Conservation (phyloP, 345 rosid species). For the Eucalyptus curtisii region DNA sequence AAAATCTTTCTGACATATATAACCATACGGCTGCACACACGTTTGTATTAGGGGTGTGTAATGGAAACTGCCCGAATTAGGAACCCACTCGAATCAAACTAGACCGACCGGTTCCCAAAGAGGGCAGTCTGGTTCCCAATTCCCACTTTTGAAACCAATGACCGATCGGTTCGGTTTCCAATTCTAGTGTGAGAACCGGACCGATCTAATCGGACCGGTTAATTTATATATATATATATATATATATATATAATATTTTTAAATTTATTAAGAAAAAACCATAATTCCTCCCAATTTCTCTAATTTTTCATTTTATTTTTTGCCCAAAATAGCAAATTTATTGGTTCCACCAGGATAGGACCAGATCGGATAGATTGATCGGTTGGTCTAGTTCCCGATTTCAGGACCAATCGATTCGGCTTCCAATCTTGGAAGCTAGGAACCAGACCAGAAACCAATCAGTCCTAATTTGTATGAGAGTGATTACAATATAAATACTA, state of each 20-base stretch:
- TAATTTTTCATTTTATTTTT: too few relatives aligned
- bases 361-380: accelerated
- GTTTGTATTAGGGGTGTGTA: accelerated
- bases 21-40: accelerated
- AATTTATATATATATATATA: too few relatives aligned
- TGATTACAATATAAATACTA: too few relatives aligned
- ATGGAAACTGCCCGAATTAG: accelerated
- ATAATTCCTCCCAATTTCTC: accelerated
- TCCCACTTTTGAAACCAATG: too few relatives aligned
- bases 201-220: accelerated
- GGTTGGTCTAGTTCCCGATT: accelerated
- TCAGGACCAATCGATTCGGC: accelerated
- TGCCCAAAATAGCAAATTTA: accelerated
- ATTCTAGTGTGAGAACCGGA: accelerated
- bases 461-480: accelerated
- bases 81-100: accelerated
- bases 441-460: accelerated
- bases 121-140: accelerated
- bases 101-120: accelerated
- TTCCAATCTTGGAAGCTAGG: accelerated
- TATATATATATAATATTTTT: too few relatives aligned
- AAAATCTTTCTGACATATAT: accelerated
- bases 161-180: accelerated
- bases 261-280: too few relatives aligned
- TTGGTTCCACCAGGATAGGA: accelerated